phyloP scores from a whole-genome alignment of 1,284 basidiomycete species.

The Leccinum solheimii region DNA sequence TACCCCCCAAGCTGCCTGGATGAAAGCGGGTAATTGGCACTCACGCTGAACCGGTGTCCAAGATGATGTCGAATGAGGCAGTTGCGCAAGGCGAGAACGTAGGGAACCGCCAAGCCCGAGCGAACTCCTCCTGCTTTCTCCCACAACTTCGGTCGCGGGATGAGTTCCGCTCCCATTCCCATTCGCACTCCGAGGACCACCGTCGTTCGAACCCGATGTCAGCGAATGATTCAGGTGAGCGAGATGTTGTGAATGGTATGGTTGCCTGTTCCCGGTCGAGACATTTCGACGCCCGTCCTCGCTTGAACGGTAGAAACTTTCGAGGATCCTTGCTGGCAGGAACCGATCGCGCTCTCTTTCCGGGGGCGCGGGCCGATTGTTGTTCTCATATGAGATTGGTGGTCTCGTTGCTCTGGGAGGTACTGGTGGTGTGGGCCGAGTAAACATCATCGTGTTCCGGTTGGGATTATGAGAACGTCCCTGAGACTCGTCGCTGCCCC shows the following conservation, averaged over 20 bases:
- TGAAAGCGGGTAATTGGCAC: constrained; percentile 9
- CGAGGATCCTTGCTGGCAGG: constrained; percentile 24
- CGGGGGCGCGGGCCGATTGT: constrained; percentile 6
- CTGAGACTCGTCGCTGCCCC: constrained; percentile 15
- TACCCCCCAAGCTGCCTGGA: not conserved
- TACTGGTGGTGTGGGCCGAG: constrained; percentile 11
- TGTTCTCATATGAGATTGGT: constrained; percentile 19
- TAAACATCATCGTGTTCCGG: constrained; percentile 16
- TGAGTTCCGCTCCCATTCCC: constrained; percentile 16
- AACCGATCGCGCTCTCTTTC: constrained; percentile 32
- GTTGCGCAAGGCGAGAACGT: constrained; percentile 27
- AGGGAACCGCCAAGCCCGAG: constrained; percentile 28
- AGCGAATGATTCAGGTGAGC: constrained; percentile 4
- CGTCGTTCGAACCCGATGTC: not conserved
- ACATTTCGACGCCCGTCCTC: constrained; percentile 26
- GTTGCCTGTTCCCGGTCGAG: constrained; percentile 7
- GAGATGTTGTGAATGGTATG: constrained; percentile 10
- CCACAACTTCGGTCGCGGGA: constrained; percentile 9
- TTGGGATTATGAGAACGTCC: constrained; percentile 12
- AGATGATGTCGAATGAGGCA: constrained; percentile 33
- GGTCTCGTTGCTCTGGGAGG: constrained; percentile 14
- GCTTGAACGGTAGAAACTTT: constrained; percentile 25
- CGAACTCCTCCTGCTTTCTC: constrained; percentile 19
- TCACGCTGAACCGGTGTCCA: constrained; percentile 62
- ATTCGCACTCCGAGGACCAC: constrained; percentile 7